Percentiles rank a stretch among this genome's conserved stretches.
Evolutionary conservation across 2,329 filamentous ascomycete genomes (phyloP).

Genomic region (Ustulina deusta): DNA sequence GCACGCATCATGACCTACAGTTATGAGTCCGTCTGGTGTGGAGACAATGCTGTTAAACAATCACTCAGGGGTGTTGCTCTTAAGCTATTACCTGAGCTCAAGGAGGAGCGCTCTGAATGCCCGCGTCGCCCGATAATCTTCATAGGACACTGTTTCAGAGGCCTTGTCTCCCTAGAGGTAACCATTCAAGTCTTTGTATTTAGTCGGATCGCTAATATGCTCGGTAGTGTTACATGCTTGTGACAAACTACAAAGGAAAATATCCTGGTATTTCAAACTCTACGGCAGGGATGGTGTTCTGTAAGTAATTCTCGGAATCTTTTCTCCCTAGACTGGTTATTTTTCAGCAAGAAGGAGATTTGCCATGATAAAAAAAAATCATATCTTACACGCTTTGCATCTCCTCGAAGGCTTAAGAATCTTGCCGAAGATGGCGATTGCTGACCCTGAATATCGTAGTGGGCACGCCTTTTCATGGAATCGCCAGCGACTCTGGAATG

Average conservation of each 20-base stretch:
- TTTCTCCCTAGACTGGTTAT: too few species aligned
- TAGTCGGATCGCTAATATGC: not conserved
- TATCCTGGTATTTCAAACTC: not conserved
- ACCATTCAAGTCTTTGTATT: not conserved
- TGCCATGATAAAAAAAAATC: too few species aligned
- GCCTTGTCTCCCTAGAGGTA: conserved; percentile 8
- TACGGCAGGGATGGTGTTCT: conserved; percentile 3
- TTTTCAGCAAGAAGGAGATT: too few species aligned
- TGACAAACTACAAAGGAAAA: too few species aligned
- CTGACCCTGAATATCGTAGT: not conserved
- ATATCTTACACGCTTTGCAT: too few species aligned
- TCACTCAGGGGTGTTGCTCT: not conserved
- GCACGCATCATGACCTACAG: conserved; percentile 5
- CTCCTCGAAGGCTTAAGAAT: not conserved
- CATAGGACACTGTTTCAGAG: conserved; percentile 2
- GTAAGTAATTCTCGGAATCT: not conserved
- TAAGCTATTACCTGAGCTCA: not conserved
- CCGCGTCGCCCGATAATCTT: conserved; percentile 1
- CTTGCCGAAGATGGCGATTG: not conserved
- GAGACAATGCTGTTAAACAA: conserved; percentile 6
- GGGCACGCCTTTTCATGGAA: not conserved
- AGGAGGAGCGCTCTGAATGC: not conserved
- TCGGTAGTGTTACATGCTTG: not conserved
- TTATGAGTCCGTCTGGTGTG: conserved; percentile 4
- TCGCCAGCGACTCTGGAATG: conserved; percentile 1